Evolutionary conservation across 345 rosid genomes (phyloP).

Genomic region (Mallotus nudiflorus): DNA sequence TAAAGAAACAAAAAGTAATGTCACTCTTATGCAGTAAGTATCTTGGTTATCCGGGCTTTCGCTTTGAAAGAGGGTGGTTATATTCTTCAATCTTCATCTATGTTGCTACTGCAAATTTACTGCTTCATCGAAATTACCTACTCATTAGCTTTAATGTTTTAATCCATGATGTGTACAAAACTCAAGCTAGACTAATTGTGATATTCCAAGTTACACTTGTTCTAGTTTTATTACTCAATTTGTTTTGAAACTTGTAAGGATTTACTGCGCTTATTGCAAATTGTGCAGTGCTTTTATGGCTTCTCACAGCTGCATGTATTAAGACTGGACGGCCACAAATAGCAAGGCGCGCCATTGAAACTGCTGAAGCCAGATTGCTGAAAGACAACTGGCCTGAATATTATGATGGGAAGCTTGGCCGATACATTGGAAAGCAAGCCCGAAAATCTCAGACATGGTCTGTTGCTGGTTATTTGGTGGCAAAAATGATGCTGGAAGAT

Average conservation of each 20-base stretch:
- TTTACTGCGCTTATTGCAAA: slow-evolving; percentile 14
- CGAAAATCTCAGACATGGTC: slow-evolving; percentile 92
- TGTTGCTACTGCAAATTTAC: no score
- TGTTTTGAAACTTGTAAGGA: not conserved
- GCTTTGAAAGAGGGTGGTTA: not conserved
- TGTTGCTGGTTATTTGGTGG: slow-evolving; percentile 84
- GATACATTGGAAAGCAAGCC: slow-evolving; percentile 86
- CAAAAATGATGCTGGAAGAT: slow-evolving; percentile 95
- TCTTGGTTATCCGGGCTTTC: not conserved
- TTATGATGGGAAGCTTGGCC: slow-evolving; percentile 90
- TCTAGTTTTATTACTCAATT: not conserved
- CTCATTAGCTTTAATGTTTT: not conserved
- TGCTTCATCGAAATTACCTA: not conserved
- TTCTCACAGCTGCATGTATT: slow-evolving; percentile 83
- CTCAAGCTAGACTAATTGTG: not conserved
- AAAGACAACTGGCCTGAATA: slow-evolving; percentile 94
- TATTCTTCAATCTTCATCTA: no score
- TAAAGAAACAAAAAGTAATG: not conserved
- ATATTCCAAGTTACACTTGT: not conserved
- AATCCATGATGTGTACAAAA: not conserved
- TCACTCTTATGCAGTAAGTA: no score
- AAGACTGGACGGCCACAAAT: slow-evolving; percentile 94
- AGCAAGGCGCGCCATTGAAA: slow-evolving; percentile 80
- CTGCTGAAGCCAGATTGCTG: slow-evolving; percentile 67
- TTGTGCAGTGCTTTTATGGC: slow-evolving; percentile 82